A percentile compares a stretch with the other conserved stretches of the same genome.
Evolutionary conservation across 1,139 yeast species (phyloP).

Genomic region (Taiozyma sp.): DNA sequence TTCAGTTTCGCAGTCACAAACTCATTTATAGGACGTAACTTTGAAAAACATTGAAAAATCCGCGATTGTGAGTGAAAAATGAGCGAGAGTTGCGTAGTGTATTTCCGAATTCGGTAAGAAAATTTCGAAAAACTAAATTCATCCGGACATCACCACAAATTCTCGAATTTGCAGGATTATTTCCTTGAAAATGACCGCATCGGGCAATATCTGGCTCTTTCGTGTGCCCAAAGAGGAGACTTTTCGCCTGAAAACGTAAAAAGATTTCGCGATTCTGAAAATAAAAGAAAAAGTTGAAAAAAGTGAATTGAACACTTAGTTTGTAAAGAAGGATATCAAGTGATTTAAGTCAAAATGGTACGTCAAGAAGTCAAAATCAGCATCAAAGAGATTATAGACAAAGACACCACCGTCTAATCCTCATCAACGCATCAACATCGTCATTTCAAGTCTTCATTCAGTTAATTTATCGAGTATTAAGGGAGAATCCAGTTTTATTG

Average conservation of each 20-base stretch:
- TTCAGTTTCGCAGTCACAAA: not conserved
- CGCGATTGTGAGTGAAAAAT: not conserved
- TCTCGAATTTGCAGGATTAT: not conserved
- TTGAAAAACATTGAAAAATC: not conserved
- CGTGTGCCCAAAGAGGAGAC: not conserved
- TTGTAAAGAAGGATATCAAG: not conserved
- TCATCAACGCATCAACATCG: not conserved
- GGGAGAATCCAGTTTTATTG: not conserved
- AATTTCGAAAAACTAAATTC: not conserved
- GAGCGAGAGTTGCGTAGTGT: not conserved
- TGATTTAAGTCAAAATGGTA: slow-evolving; percentile 1
- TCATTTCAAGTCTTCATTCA: not conserved
- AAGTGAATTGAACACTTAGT: not conserved
- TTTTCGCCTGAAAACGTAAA: not conserved
- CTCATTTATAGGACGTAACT: not conserved
- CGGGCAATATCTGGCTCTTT: not conserved
- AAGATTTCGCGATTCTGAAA: not conserved
- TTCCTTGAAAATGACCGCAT: not conserved
- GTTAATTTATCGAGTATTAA: not conserved
- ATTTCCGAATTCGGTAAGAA: not conserved
- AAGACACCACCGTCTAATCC: not conserved
- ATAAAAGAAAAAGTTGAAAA: not conserved
- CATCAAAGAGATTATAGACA: not conserved
- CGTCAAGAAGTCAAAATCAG: not conserved
- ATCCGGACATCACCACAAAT: not conserved